Conservation (phyloP, 164 flowering plant species). For the Liriodendron chinense region DNA sequence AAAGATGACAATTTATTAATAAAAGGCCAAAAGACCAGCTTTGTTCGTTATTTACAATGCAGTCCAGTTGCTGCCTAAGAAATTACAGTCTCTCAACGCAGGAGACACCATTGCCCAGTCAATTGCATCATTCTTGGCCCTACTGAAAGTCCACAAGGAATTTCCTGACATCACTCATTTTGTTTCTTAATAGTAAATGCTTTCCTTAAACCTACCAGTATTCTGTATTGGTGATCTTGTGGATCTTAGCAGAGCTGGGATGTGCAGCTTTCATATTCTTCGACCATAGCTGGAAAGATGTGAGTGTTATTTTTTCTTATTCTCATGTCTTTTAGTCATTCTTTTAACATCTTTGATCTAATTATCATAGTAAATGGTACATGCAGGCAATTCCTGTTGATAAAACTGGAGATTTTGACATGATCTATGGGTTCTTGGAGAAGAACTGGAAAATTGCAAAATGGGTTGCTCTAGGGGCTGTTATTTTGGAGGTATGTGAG, state of each 20-base stretch:
- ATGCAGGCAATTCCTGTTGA: conserved; percentile 75
- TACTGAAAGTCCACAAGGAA: too few species aligned
- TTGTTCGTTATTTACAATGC: too few species aligned
- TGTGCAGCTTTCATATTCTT: conserved; percentile 88
- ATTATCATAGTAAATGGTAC: neutral
- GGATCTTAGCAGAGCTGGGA: conserved; percentile 80
- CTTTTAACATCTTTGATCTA: neutral
- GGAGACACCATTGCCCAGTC: too few species aligned
- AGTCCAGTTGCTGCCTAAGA: too few species aligned
- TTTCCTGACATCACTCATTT: too few species aligned
- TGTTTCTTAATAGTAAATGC: conserved; percentile 7
- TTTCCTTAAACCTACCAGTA: conserved; percentile 66
- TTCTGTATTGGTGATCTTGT: conserved; percentile 58
- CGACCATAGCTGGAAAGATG: conserved; percentile 84
- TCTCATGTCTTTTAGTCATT: neutral
- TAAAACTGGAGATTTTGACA: conserved; percentile 76
- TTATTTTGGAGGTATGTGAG: conserved; percentile 68
- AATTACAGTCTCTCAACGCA: too few species aligned
- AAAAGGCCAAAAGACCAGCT: too few species aligned
- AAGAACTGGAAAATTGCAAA: conserved; percentile 73
- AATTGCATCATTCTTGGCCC: too few species aligned
- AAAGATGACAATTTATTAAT: too few species aligned
- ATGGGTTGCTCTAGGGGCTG: conserved; percentile 92
- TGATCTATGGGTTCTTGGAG: conserved; percentile 69
- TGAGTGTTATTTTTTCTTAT: conserved; percentile 27